Conservation (phyloP, 768 basidiomycete genomes). For the Austroboletus eburneus region DNA sequence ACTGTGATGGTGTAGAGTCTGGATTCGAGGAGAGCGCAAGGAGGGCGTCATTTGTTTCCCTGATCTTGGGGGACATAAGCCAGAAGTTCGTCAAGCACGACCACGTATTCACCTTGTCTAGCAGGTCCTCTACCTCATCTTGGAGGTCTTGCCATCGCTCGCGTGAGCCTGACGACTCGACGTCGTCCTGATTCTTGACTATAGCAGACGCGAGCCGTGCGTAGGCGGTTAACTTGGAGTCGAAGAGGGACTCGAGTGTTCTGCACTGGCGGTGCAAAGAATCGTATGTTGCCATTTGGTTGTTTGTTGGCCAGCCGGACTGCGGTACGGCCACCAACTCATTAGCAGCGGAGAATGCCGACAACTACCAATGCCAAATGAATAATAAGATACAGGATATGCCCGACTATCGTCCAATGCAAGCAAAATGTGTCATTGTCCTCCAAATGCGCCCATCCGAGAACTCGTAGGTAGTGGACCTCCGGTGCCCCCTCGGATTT, state of each 20-base stretch:
- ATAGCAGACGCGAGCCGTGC: slow-evolving; percentile 75
- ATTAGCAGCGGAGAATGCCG: slow-evolving; percentile 17
- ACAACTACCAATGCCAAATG: slow-evolving; percentile 1
- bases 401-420: slow-evolving; percentile 9
- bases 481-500: slow-evolving; percentile 48
- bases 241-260: slow-evolving; percentile 89
- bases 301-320: too few relatives aligned
- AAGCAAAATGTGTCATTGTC: slow-evolving; percentile 21
- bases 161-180: slow-evolving; percentile 66
- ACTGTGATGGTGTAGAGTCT: slow-evolving; percentile 63
- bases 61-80: slow-evolving; percentile 50
- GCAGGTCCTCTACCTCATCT: slow-evolving; percentile 77
- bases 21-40: slow-evolving; percentile 61
- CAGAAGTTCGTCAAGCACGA: neutral
- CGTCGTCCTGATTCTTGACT: slow-evolving; percentile 48
- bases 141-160: slow-evolving; percentile 83
- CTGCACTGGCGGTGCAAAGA: slow-evolving; percentile 87
- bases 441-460: slow-evolving; percentile 19
- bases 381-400: slow-evolving; percentile 12
- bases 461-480: slow-evolving; percentile 17
- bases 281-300: slow-evolving; percentile 75
- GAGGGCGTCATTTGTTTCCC: slow-evolving; percentile 83
- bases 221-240: slow-evolving; percentile 87
- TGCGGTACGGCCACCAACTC: too few relatives aligned
- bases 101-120: slow-evolving; percentile 66